These are phyloP conservation scores for Penicillium cosmopolitanum DNA, from an alignment of 495 filamentous ascomycete genomes.

Conservation along the genomic window DNA sequence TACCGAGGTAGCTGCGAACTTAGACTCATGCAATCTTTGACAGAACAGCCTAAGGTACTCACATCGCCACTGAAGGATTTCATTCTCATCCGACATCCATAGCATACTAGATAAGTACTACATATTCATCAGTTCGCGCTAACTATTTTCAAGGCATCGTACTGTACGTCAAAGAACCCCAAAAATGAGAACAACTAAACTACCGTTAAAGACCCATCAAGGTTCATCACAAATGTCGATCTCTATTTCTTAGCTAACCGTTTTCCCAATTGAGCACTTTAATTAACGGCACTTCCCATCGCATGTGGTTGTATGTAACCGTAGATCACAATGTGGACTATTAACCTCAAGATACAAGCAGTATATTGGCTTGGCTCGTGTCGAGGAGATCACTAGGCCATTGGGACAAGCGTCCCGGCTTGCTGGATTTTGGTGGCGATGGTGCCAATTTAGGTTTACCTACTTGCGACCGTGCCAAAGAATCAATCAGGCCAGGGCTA, in stretches of 20 bases:
- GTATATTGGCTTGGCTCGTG: not conserved
- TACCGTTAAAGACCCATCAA: not conserved
- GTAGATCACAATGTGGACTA: not conserved
- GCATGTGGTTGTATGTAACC: slow-evolving; percentile 4
- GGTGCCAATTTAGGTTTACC: not conserved
- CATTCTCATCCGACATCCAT: too few species aligned
- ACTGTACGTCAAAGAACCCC: not conserved
- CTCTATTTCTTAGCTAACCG: not conserved
- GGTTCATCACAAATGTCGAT: slow-evolving; percentile 5
- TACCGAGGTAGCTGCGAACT: not conserved
- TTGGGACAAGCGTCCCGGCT: slow-evolving; percentile 1
- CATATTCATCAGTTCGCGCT: too few species aligned
- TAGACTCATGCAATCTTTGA: too few species aligned
- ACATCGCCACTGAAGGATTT: too few species aligned
- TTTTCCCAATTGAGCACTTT: not conserved
- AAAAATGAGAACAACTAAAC: not conserved
- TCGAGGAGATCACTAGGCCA: not conserved
- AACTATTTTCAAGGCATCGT: not conserved
- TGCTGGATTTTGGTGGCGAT: not conserved
- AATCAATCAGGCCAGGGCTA: not conserved
- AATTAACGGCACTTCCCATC: not conserved
- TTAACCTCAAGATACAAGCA: not conserved
- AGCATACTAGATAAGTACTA: too few species aligned
- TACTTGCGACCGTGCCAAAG: not conserved
- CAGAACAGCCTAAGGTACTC: too few species aligned